Base-by-base conservation (phyloP, 768 basidiomycete species). In the Clitopilus passeckerianus region DNA sequence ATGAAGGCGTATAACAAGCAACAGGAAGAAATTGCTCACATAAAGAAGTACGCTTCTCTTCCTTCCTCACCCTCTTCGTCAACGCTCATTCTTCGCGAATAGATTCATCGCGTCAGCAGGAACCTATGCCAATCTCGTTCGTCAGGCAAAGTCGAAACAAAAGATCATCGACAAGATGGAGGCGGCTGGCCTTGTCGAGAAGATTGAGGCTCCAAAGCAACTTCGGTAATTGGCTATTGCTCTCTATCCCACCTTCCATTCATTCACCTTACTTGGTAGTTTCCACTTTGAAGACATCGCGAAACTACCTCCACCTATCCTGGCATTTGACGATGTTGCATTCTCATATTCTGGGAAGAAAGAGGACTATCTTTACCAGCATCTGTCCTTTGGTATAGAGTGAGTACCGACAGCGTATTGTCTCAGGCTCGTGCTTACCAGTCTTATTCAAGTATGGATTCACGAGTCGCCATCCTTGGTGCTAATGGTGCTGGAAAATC, bases 121-220 rank as follows among this genome's bases (percentile, higher is more conserved):
- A 85, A 99, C 96, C 34, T 99, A 98, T 71, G 97, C 96, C 66
- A 99, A 99, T 74, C 85, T 99, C 65, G 96, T 99, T 67, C 93
- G 89, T 69, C 96, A 99, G 75, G 96, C 96, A 65, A 98, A 99
- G 78, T 98, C 95, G 55, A 99, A 99, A 74, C 96, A 99, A 75
- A 99, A 99, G 84, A 98, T 99, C 63, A 96, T 99, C 75, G 96
- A 99, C 82, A 99, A 99, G 85, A 99, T 99, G 96, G 97, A 99
- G 80, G 96, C 96, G 24, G 96, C 95, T 14, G 96, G 96, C 62
- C 82, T 99, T 44, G 83, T 99, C 70, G 93, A 99, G 75, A 94
- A 93, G 77, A 77, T 97, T 60, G 93, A 95, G 69, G 71, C 72
- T 3, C 80, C 82, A 34, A 86, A 84, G 65, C 84, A 85, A 15